Evolutionary conservation across 2,329 filamentous ascomycete species (phyloP).

Genomic region (Colletotrichum trifolii): DNA sequence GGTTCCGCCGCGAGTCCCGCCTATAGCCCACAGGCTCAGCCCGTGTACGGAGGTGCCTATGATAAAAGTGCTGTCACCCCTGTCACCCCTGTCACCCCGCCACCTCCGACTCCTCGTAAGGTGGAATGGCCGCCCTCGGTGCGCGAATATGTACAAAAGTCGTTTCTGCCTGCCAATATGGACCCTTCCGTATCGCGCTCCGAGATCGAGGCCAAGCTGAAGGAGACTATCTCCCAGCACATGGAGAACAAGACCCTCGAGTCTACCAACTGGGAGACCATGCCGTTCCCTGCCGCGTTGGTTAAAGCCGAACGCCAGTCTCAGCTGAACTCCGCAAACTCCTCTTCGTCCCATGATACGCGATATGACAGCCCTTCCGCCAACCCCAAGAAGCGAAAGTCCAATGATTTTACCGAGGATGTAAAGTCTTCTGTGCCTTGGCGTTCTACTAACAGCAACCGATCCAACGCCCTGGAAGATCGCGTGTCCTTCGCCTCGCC

Average conservation of each 20-base stretch:
- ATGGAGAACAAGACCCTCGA: conserved; percentile 79
- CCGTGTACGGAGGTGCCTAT: conserved; percentile 28
- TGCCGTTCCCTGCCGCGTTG: conserved; percentile 87
- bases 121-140: conserved; percentile 86
- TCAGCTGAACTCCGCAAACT: conserved; percentile 53
- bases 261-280: conserved; percentile 81
- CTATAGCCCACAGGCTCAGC: conserved; percentile 41
- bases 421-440: conserved; percentile 72
- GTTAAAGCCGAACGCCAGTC: conserved; percentile 76
- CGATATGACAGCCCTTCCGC: conserved; percentile 41
- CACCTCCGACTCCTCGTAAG: conserved; percentile 60
- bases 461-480: conserved; percentile 70
- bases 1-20: conserved; percentile 6
- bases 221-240: conserved; percentile 84
- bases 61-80: conserved; percentile 13
- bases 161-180: conserved; percentile 81
- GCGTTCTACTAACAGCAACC: conserved; percentile 73
- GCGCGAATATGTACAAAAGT: conserved; percentile 87
- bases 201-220: conserved; percentile 88
- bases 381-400: conserved; percentile 84
- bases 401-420: conserved; percentile 69
- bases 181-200: conserved; percentile 69
- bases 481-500: conserved; percentile 74
- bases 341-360: conserved; percentile 39
- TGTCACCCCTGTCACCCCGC: conserved; percentile 19